A percentile compares a stretch with the other conserved stretches of the same genome.
Conservation (phyloP, 495 filamentous ascomycete species). For the Rhypophila decipiens region DNA sequence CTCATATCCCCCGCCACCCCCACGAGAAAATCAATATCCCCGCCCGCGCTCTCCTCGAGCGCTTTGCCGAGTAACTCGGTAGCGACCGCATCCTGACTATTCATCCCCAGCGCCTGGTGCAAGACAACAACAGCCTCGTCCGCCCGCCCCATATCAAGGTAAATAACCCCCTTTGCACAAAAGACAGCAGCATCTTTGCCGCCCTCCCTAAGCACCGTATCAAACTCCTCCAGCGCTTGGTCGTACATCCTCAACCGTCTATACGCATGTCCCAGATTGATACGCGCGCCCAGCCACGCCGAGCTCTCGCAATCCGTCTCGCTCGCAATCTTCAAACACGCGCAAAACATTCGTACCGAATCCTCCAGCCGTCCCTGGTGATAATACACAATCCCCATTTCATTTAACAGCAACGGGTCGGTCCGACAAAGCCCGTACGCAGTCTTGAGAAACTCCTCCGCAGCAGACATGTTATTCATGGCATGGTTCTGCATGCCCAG, state of each 20-base stretch:
- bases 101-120: constrained; percentile 68
- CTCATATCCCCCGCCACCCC: not conserved
- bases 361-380: constrained; percentile 75
- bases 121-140: constrained; percentile 61
- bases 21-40: constrained; percentile 7
- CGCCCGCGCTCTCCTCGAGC: constrained; percentile 58
- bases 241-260: constrained; percentile 63
- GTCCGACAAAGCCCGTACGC: constrained; percentile 69
- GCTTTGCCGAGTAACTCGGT: constrained; percentile 70
- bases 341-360: constrained; percentile 64
- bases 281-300: constrained; percentile 81
- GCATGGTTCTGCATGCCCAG: constrained; percentile 97
- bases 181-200: constrained; percentile 67
- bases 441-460: constrained; percentile 90
- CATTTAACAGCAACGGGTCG: constrained; percentile 89
- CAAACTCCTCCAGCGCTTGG: constrained; percentile 70
- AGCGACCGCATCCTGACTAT: constrained; percentile 64
- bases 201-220: constrained; percentile 72
- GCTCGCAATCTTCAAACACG: constrained; percentile 67
- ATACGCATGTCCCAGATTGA: constrained; percentile 83
- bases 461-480: constrained; percentile 87
- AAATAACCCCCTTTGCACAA: constrained; percentile 66
- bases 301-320: constrained; percentile 74
- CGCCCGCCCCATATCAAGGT: constrained; percentile 59
- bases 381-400: constrained; percentile 90